These are phyloP conservation scores for Blastobotrys malaysiensis DNA, from an alignment of 1,139 yeast genomes.

Conservation along the genomic window DNA sequence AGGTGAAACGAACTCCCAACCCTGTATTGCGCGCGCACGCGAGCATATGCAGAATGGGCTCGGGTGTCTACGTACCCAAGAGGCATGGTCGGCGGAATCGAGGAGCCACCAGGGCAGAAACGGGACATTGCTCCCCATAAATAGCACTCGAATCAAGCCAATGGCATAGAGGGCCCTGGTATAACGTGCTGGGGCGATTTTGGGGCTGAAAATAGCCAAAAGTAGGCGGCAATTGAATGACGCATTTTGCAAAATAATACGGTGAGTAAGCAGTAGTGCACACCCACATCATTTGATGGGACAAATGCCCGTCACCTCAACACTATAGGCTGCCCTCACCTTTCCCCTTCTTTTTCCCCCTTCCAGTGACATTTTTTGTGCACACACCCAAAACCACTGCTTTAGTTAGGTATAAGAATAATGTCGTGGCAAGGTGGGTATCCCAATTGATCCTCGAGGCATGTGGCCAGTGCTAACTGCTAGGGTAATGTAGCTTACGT, in stretches of 20 bases:
- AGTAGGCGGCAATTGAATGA: not conserved
- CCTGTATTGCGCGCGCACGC: not conserved
- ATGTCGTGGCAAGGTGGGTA: conserved; percentile 43
- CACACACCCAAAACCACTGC: conserved; percentile 6
- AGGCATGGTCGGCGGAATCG: not conserved
- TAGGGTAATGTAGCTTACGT: conserved; percentile 61
- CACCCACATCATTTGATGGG: not conserved
- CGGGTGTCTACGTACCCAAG: not conserved
- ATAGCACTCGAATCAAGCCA: not conserved
- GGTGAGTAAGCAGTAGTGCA: not conserved
- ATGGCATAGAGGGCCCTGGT: too few relatives aligned
- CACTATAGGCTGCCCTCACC: not conserved
- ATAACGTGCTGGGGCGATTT: too few relatives aligned
- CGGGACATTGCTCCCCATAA: not conserved
- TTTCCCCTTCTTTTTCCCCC: conserved; percentile 3
- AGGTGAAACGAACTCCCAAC: not conserved
- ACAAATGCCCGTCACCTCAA: not conserved
- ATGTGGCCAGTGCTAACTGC: conserved; percentile 2
- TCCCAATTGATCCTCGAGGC: conserved; percentile 2
- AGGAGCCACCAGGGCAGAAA: not conserved
- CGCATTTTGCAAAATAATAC: not conserved
- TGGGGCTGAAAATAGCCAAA: not conserved
- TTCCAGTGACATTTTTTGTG: not conserved
- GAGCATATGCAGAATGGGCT: not conserved
- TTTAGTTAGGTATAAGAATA: conserved; percentile 10